Conservation (phyloP, 1,139 yeast genomes). For the Hyphopichia khmerensis region DNA sequence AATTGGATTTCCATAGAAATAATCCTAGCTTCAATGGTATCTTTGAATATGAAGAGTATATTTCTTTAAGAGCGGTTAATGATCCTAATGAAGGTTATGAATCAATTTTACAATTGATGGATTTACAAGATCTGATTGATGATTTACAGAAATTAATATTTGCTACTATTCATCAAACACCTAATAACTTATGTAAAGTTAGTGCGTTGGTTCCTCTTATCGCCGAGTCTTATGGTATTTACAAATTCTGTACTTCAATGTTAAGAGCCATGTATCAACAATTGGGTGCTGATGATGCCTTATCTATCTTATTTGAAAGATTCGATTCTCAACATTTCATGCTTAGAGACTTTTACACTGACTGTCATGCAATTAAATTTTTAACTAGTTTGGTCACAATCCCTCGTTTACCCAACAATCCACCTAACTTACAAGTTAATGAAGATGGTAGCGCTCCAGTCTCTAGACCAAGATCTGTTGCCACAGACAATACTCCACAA, state of each 20-base stretch:
- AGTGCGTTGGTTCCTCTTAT: constrained; percentile 89
- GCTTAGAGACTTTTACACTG: constrained; percentile 83
- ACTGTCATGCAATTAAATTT: constrained; percentile 82
- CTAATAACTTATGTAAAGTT: constrained; percentile 75
- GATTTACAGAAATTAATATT: constrained; percentile 77
- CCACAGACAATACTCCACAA: constrained; percentile 21
- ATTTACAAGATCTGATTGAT: constrained; percentile 81
- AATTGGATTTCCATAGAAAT: constrained; percentile 77
- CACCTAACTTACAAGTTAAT: constrained; percentile 65
- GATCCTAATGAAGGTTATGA: constrained; percentile 97
- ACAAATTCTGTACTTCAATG: constrained; percentile 88
- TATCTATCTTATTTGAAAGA: constrained; percentile 71
- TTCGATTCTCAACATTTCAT: constrained; percentile 79
- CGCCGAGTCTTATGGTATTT: constrained; percentile 92
- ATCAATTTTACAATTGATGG: constrained; percentile 81
- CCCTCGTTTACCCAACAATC: constrained; percentile 68
- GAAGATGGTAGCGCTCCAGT: constrained; percentile 39
- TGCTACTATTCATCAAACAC: constrained; percentile 65
- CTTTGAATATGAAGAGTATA: constrained; percentile 93
- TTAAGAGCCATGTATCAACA: constrained; percentile 81
- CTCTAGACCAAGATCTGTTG: constrained; percentile 42
- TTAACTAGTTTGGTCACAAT: constrained; percentile 81
- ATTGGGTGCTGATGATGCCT: constrained; percentile 74
- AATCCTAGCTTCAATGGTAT: constrained; percentile 93
- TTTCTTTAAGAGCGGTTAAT: constrained; percentile 80